phyloP scores from a whole-genome alignment of 176 grass and related monocot species.

The Juncus inflexus region DNA sequence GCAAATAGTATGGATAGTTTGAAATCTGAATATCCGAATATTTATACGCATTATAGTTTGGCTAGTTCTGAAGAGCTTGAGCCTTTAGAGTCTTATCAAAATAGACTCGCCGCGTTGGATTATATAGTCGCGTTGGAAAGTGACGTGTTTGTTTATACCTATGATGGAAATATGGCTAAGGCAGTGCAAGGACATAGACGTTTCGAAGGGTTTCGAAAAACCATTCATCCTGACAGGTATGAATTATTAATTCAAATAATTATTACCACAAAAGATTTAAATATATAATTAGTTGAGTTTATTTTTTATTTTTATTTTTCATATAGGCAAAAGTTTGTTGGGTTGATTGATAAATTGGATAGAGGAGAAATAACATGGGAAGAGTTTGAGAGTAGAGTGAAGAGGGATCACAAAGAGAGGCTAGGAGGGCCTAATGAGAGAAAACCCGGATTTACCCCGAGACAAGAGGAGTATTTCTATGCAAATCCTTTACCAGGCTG shows the following conservation, averaged over 20 bases:
- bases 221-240: conserved; percentile 79
- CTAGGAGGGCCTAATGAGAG: conserved; percentile 84
- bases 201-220: conserved; percentile 86
- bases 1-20: conserved; percentile 67
- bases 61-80: conserved; percentile 50
- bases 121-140: conserved; percentile 77
- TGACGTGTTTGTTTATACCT: conserved; percentile 93
- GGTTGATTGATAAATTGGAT: conserved; percentile 75
- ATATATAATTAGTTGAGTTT: background rate
- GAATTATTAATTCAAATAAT: conserved; percentile 27
- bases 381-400: conserved; percentile 54
- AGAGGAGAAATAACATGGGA: conserved; percentile 54
- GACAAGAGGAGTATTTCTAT: conserved; percentile 91
- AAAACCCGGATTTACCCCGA: conserved; percentile 38
- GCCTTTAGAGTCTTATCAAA: conserved; percentile 57
- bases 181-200: conserved; percentile 86
- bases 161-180: conserved; percentile 97
- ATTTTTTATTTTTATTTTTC: conserved; percentile 21
- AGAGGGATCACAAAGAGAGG: conserved; percentile 53
- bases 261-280: conserved; percentile 8
- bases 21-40: conserved; percentile 65
- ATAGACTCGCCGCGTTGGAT: conserved; percentile 82
- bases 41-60: conserved; percentile 70
- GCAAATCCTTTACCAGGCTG: conserved; percentile 95
- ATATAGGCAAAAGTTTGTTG: conserved; percentile 62